Base-by-base conservation (phyloP, 1,284 basidiomycete genomes). In the Ustilago bromivora region DNA sequence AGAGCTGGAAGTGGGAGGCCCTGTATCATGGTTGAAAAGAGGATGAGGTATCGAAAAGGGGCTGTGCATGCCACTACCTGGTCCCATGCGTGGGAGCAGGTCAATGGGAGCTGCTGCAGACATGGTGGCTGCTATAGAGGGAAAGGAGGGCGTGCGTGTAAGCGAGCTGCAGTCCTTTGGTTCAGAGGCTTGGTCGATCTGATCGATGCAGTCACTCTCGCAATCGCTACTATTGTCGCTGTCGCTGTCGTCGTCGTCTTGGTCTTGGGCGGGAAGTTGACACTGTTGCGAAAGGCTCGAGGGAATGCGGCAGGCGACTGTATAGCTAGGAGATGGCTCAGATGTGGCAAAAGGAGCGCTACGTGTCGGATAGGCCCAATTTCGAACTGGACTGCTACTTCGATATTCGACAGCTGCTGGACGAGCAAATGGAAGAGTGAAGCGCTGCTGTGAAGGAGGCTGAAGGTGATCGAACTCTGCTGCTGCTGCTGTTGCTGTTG, bases 21-120 rank as follows among this genome's bases (percentile, higher is more conserved):
- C 58, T 35, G 61, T 58, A n/a, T 61, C 65, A 38, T 61, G 41
- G 49, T 23, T 41, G 38, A 76, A 76, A 34, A 71, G 73, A n/a
- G 73, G 56, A 68, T 76, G 61, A 0, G 60, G 59, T 76, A 76
- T 76, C 51, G 73, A 71, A 34, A 76, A 76, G 19, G 73, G 66
- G 61, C 61, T 71, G 61, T 67, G 68, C 40, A 65, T 65, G 64
- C 61, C 61, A 28, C 32, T 61, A 31, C 40, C 31, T 2, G 65
- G 35, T 17, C 57, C 57, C 40, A 71, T 55, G 40, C 52, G 62
- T n/a, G 73, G 61, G 52, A 76, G 73, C 49, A 71, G 12, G 38
- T 71, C 58, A 28, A 76, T 59, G 36, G 66, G 35, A 28, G 55
- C 62, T 62, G 71, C 53, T 46, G 58, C 63, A 41, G 63, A 41